Percentiles rank a stretch among this genome's conserved stretches.
phyloP scores from a whole-genome alignment of 2,329 filamentous ascomycete genomes.

The Beauveria bassiana region DNA sequence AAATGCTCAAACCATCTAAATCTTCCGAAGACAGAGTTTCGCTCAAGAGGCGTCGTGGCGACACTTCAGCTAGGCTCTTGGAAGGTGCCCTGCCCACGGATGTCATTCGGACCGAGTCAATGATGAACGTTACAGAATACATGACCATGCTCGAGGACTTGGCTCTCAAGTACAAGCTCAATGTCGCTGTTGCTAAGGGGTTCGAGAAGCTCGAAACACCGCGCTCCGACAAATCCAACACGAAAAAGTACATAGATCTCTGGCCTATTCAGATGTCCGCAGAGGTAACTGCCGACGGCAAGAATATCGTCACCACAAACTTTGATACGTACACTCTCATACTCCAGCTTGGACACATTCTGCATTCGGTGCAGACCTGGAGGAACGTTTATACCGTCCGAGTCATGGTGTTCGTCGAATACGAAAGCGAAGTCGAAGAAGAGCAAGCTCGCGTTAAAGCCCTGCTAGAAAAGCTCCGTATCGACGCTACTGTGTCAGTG shows the following conservation, averaged over 20 bases:
- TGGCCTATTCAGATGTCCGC: constrained; percentile 95
- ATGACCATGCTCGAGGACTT: constrained; percentile 79
- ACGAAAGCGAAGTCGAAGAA: constrained; percentile 75
- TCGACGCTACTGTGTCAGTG: constrained; percentile 70
- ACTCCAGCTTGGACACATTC: constrained; percentile 75
- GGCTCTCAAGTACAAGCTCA: constrained; percentile 68
- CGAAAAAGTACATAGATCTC: constrained; percentile 75
- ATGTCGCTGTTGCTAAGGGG: constrained; percentile 76
- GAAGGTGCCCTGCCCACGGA: constrained; percentile 61
- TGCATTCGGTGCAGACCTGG: constrained; percentile 76
- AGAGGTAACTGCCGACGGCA: constrained; percentile 60
- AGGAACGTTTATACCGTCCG: constrained; percentile 64
- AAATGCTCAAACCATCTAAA: constrained; percentile 21
- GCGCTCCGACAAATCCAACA: constrained; percentile 44
- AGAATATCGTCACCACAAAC: constrained; percentile 71
- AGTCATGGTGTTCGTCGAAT: constrained; percentile 83
- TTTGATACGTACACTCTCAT: constrained; percentile 89
- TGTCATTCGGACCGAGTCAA: constrained; percentile 56
- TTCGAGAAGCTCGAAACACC: constrained; percentile 73
- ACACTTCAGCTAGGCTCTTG: constrained; percentile 48
- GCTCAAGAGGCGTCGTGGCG: constrained; percentile 36
- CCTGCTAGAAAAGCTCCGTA: constrained; percentile 71
- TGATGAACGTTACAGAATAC: constrained; percentile 65
- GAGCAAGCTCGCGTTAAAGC: constrained; percentile 65
- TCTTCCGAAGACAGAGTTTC: constrained; percentile 24